Evolutionary conservation across 2,329 filamentous ascomycete genomes (phyloP).

Genomic region (Aspergillus sp.): DNA sequence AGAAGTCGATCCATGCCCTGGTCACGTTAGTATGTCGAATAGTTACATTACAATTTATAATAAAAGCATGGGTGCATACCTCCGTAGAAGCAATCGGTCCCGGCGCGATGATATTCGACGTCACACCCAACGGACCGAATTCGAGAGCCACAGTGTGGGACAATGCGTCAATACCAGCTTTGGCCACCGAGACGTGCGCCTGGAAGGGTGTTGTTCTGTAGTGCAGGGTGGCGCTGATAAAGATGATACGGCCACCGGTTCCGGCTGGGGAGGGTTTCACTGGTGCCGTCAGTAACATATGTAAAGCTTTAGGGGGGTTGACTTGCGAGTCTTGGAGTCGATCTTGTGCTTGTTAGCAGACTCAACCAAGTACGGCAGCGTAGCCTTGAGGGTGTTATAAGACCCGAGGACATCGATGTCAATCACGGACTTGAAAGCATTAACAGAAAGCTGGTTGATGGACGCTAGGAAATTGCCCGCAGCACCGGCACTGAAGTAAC

Average conservation of each 20-base stretch:
- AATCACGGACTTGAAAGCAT: slow-evolving; percentile 91
- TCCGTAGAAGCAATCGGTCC: slow-evolving; percentile 83
- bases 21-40: not conserved
- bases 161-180: slow-evolving; percentile 82
- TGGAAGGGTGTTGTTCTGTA: slow-evolving; percentile 81
- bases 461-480: slow-evolving; percentile 93
- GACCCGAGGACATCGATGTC: slow-evolving; percentile 93
- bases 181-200: slow-evolving; percentile 82
- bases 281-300: not conserved
- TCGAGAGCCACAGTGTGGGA: slow-evolving; percentile 74
- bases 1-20: slow-evolving; percentile 58
- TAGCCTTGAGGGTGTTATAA: slow-evolving; percentile 91
- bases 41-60: not conserved
- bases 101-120: slow-evolving; percentile 80
- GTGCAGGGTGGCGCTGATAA: slow-evolving; percentile 84
- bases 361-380: slow-evolving; percentile 67
- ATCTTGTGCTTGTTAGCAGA: slow-evolving; percentile 59
- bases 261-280: slow-evolving; percentile 37
- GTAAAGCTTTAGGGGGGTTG: not conserved
- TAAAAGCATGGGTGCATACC: slow-evolving; percentile 13
- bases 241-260: slow-evolving; percentile 77
- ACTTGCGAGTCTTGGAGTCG: slow-evolving; percentile 47
- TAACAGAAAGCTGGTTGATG: slow-evolving; percentile 69
- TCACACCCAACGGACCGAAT: slow-evolving; percentile 78
- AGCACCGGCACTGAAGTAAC: slow-evolving; percentile 63